Conservation (phyloP, 2,329 filamentous ascomycete species). For the Fusarium subglutinans region DNA sequence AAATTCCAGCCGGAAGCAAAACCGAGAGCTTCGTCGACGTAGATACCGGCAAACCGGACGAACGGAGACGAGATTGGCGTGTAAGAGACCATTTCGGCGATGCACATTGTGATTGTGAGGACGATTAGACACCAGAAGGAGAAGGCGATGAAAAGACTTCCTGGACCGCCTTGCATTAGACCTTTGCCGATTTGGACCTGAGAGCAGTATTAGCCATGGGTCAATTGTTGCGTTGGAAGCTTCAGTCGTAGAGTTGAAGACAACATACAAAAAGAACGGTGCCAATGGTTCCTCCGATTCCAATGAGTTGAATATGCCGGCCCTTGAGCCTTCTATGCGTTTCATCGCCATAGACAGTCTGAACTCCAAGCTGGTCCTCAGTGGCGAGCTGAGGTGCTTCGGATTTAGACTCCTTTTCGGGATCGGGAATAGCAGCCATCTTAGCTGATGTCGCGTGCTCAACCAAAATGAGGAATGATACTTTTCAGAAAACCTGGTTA, state of each 20-base stretch:
- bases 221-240: neutral
- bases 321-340: conserved; percentile 64
- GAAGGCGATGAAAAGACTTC: conserved; percentile 67
- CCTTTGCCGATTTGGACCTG: conserved; percentile 66
- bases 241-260: neutral
- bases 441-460: neutral
- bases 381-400: neutral
- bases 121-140: conserved; percentile 70
- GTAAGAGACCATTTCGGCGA: conserved; percentile 82
- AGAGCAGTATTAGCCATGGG: neutral
- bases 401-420: conserved; percentile 34
- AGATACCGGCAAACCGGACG: conserved; percentile 79
- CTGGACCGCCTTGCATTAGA: conserved; percentile 67
- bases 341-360: conserved; percentile 18
- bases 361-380: neutral
- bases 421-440: conserved; percentile 32
- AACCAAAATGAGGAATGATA: neutral
- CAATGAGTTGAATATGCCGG: conserved; percentile 68
- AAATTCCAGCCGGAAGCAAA: conserved; percentile 80
- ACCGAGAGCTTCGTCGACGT: conserved; percentile 78
- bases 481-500: neutral
- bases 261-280: conserved; percentile 65
- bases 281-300: conserved; percentile 72
- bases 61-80: conserved; percentile 81
- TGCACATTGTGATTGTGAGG: conserved; percentile 66